Evolutionary conservation across 768 basidiomycete species (phyloP), one percentile per base, ranked within the genome.

Genomic region (Phanerochaete carnosa): DNA sequence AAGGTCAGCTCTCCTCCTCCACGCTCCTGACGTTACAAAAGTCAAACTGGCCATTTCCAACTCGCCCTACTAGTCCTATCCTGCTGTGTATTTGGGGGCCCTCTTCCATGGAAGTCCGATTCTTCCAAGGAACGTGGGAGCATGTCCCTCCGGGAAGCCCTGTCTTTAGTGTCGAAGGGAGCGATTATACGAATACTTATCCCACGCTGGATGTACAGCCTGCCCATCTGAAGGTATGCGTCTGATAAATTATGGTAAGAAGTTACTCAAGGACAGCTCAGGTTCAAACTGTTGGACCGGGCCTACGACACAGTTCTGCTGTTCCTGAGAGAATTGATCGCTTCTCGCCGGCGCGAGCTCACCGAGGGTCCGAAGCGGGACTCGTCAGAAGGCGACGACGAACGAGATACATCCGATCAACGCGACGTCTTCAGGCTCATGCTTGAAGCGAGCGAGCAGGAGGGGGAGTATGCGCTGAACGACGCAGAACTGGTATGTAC

Each of bases 401-500:
- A 59, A 22, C 39, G 37, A 19, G 50, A 37, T 23, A 2, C 50
- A 35, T n/a, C 33, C 37, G 30, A 25, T 11, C 50, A 33, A 8
- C 22, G 32, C 47, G 58, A 59, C 33, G 32, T 59, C 6, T 52
- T 59, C 47, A 50, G 30, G 3, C 32, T 51, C 1, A 59, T 59
- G 33, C 32, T 59, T 33, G 26, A 35, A 23, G 58, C 58, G 9
- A 59, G 35, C 45, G 58, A 59, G 29, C 32, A 50, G 6, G 58
- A 59, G 26, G 58, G 49, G 28, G 45, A 59, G 16, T 52, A 51
- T 13, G 50, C 58, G 23, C 15, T 59, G 47, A 52, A 16, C 15
- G 58, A 59, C 29, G 45, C 32, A 32, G 58, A 59, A 52, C 26
- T 59, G 26, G 50, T 59, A 22, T 22, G 46, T 47, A n/a, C n/a